Percentiles rank a stretch among this genome's conserved stretches.
phyloP scores from a whole-genome alignment of 441 rosid species.

The Gossypium lobatum region DNA sequence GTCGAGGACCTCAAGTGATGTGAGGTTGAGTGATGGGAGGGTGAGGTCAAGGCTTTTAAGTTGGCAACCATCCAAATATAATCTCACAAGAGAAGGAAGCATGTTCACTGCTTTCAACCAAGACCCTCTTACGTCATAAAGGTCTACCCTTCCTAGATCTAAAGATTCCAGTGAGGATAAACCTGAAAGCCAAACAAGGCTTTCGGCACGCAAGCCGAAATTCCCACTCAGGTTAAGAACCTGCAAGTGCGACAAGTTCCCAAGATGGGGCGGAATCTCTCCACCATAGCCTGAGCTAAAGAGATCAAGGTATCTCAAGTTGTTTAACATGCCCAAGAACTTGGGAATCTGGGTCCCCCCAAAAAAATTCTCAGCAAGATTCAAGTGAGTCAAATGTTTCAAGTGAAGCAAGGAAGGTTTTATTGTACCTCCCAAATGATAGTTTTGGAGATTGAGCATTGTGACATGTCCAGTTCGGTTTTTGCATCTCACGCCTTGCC shows the following conservation, averaged over 20 bases:
- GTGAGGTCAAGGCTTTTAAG: neutral
- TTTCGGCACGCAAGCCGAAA: neutral
- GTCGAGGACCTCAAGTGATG: neutral
- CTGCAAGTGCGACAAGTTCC: neutral
- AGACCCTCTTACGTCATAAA: neutral
- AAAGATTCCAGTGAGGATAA: neutral
- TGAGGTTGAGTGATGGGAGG: neutral
- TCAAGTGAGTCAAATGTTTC: slow-evolving; percentile 5
- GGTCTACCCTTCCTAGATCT: neutral
- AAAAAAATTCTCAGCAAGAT: neutral
- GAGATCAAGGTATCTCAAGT: neutral
- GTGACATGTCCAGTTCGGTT: neutral
- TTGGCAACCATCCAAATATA: neutral
- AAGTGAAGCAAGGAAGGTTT: slow-evolving; percentile 13
- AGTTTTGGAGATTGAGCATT: neutral
- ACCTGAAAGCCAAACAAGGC: neutral
- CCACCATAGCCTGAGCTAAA: neutral
- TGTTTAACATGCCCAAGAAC: neutral
- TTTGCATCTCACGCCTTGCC: slow-evolving; percentile 15
- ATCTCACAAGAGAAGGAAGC: neutral
- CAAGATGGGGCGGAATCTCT: neutral
- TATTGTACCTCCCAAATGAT: neutral
- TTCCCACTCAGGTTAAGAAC: neutral
- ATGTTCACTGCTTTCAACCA: neutral
- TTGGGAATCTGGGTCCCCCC: neutral